Evolutionary conservation across 169 alveolate genomes (phyloP), one percentile per base, ranked within the genome.

Genomic region (Plasmodium gallinaceum): DNA sequence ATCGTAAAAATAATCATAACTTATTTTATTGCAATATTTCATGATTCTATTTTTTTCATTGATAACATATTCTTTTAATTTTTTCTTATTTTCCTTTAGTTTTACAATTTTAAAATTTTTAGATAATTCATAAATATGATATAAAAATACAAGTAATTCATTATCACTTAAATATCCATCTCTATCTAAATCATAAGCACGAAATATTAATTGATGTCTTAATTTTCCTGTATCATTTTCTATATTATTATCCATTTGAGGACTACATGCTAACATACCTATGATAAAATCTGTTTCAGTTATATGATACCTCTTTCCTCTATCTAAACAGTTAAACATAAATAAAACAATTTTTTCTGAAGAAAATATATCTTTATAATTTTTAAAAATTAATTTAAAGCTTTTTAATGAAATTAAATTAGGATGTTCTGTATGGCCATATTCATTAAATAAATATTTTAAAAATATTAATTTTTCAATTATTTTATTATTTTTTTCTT

Each of bases 251-350:
- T 45, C 46, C 54, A 93, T 92, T 48, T 90, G 94, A 18, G 96
- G 96, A 12, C 95, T 92, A 74, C 96, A 94, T 0, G 96, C 88
- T 68, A 94, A 24, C 95, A 94, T 92, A 5, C 96, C 96, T 7
- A 92, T 88, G 12, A 94, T 68, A 73, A 94, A 94, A 32, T 94
- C 96, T 37, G 91, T 78, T 18, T 87, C 73, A 9, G 94, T 65
- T 0, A 94, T 74, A 76, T 90, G 78, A 16, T 48, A 54, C 46
- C 80, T 87, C 26, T 87, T 86, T 14, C 91, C 88, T 61, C 96
- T 74, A 39, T 94, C 96, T 92, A 94, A 83, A 57, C 93, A 75
- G 37, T 92, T 93, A 52, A 94, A 94, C 16, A 94, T 92, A 12
- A 92, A 92, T 24, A 88, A 64, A 4, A 93, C 69, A 70, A 88